A percentile compares a stretch with the other conserved stretches of the same genome.
Conservation (phyloP, 176 grass and related monocot genomes). For the Chloris gayana region DNA sequence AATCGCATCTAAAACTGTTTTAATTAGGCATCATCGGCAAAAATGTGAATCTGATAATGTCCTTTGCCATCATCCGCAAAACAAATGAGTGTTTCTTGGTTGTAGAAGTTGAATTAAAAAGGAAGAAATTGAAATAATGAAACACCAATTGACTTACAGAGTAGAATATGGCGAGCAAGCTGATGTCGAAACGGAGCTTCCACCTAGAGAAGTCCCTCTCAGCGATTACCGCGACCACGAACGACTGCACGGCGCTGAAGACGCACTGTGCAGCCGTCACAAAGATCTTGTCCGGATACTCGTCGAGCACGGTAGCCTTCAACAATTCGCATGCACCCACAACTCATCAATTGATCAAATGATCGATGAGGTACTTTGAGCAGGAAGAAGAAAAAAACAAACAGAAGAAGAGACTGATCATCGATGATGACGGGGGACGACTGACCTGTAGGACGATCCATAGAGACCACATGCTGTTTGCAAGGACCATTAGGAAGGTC, state of each 20-base stretch:
- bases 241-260: slow-evolving; percentile 38
- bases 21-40: too few relatives aligned
- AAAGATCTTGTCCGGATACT: slow-evolving; percentile 64
- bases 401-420: slow-evolving; percentile 20
- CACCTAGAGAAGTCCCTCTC: slow-evolving; percentile 61
- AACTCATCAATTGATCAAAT: too few relatives aligned
- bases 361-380: too few relatives aligned
- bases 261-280: slow-evolving; percentile 46
- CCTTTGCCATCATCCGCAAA: too few relatives aligned
- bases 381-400: too few relatives aligned
- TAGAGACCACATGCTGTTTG: slow-evolving; percentile 51
- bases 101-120: too few relatives aligned
- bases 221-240: slow-evolving; percentile 32
- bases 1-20: too few relatives aligned
- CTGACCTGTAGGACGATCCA: slow-evolving; percentile 29
- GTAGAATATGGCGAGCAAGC: slow-evolving; percentile 50
- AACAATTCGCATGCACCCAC: too few relatives aligned
- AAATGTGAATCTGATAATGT: too few relatives aligned
- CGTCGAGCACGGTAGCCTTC: slow-evolving; percentile 54
- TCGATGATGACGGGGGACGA: too few relatives aligned
- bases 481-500: slow-evolving; percentile 59
- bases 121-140: too few relatives aligned
- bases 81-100: too few relatives aligned
- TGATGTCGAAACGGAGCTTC: slow-evolving; percentile 47
- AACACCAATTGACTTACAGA: background rate